Percentiles rank a stretch among this genome's conserved stretches.
These are phyloP conservation scores for Erigeron canadensis DNA, from an alignment of 129 eudicot species.

Conservation along the genomic window DNA sequence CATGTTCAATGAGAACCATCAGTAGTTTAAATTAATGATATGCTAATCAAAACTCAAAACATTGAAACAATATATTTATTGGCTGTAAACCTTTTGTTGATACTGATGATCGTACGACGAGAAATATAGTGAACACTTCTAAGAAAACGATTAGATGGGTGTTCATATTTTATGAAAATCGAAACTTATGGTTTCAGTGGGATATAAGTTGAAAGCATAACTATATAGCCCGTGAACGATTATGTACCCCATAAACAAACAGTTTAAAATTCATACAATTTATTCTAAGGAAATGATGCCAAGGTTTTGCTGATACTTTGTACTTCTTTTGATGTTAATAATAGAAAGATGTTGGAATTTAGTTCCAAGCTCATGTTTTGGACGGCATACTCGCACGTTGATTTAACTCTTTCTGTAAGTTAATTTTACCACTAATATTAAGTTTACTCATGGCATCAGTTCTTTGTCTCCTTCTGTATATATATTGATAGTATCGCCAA, in stretches of 20 bases:
- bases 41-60: not conserved
- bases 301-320: constrained; percentile 31
- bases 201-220: constrained; percentile 4
- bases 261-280: constrained; percentile 6
- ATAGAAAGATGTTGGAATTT: constrained; percentile 18
- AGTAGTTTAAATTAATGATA: constrained; percentile 1
- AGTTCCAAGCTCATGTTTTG: constrained; percentile 20
- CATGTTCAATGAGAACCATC: constrained; percentile 8
- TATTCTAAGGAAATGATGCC: constrained; percentile 7
- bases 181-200: constrained; percentile 1
- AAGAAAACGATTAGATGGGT: constrained; percentile 15
- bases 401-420: constrained; percentile 13
- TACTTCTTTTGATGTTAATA: constrained; percentile 7
- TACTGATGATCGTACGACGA: not conserved
- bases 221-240: constrained; percentile 10
- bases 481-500: not conserved
- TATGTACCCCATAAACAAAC: constrained; percentile 20
- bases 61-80: not conserved
- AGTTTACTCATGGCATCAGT: not conserved
- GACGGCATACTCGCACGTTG: constrained; percentile 19
- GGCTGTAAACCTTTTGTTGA: constrained; percentile 16
- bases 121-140: constrained; percentile 12
- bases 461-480: constrained; percentile 28
- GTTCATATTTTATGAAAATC: constrained; percentile 14
- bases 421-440: constrained; percentile 22